Base-by-base conservation (phyloP, 2,329 filamentous ascomycete species). In the Claviceps monticola region DNA sequence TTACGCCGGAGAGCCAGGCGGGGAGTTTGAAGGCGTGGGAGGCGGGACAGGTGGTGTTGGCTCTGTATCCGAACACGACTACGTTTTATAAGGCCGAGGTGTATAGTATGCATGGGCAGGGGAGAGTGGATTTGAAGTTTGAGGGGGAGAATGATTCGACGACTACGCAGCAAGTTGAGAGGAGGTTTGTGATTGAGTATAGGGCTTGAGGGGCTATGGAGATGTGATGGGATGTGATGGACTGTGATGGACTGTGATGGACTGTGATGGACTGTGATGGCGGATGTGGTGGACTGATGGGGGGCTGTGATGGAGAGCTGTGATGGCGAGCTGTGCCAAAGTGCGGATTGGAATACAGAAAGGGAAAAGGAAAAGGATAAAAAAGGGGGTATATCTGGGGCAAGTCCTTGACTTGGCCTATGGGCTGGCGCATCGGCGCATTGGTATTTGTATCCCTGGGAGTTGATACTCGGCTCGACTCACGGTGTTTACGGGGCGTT, bases 1-100 rank as follows among this genome's bases (percentile, higher is more conserved):
- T 93, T 52, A 83, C 86, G 2, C 74, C 78, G 0, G 69, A 70
- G 56, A 66, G 56, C 61, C 72, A 57, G 63, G 71, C 63, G 57
- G 71, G 66, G 55, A 79, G 67, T 2, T 70, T 84, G 16, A 68
- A 75, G 4, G 74, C 84, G 42, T 76, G 84, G 53, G 79, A 84
- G 38, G 68, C 78, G 41, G 84, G 85, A 45, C 86, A 84, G 62
- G 78, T 81, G 46, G 86, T 91, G 8, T 71, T 91, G 53, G 87
- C 87, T 0, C 71, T 88, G 53, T 93, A 93, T 61, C 87, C 87
- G 0, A 83, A 88, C 59, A 91, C 87, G 1, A 90, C 87, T 1
- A 90, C 86, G 0, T 91, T 93, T 60, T 93, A 93, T 65, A 83
- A 86, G 63, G 87, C 87, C 1, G 85, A 89, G 58, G 86, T 91